Base-by-base conservation (phyloP, 495 filamentous ascomycete species). In the Rusavskia elegans region DNA sequence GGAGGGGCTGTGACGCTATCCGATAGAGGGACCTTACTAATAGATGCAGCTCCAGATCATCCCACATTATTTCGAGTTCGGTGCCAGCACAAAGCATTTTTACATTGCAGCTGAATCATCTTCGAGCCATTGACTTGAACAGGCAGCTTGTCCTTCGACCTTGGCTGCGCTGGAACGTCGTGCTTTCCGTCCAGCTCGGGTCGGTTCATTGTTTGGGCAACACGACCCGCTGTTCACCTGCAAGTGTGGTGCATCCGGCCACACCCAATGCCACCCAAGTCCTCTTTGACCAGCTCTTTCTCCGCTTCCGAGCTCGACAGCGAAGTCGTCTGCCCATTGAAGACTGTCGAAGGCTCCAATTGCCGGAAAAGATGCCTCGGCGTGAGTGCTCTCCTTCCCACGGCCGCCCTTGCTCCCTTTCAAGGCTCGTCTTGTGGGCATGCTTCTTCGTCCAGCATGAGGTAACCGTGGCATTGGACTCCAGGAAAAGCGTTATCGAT, bases 341-440 rank as follows among this genome's bases (percentile, higher is more conserved):
- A 81, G 62, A 96, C 95, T 66, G 88, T 94, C 55, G 92, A 98
- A 79, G 87, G 88, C 60, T 94, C 92, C 59, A 88, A 83, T 72
- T 98, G 92, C 77, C 85, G 92, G 64, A 98, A 98, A 74, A 78
- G 92, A 73, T 98, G 92, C 68, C 77, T 92, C 62, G 92, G 92
- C 67, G 92, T 97, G 72, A 86, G 90, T 86, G 53, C 54, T 50
- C 23, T 59, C 37, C 21, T 49, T 30, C 14, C 17, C 8, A 21
- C 23, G 23, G 23, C 23, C 23, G 44, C 44, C 23, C 44, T 46
- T 46, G 44, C 23, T 46, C 49, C 32, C 25, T 55, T 35, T 29
- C 21, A 19, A 27, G 35, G 11, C 5, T 35, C 32, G 32, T 35
- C 32, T 35, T 11, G 32, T 10, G 32, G 9, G 9, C 9, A 11